These are phyloP conservation scores for Metrosideros polymorpha DNA, from an alignment of 441 rosid species.

Conservation along the genomic window DNA sequence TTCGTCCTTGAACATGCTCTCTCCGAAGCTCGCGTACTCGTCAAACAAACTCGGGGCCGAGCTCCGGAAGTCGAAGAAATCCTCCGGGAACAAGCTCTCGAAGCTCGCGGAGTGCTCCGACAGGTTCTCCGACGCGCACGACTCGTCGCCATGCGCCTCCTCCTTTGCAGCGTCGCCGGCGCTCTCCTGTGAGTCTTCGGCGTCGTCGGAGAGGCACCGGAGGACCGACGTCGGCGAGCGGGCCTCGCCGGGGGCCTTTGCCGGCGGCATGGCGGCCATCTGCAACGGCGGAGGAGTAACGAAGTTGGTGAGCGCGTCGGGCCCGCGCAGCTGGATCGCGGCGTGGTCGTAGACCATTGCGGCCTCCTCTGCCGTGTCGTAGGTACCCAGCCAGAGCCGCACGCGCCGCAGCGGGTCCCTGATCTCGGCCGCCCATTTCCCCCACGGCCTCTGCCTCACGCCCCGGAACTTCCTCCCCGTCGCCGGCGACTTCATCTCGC, in stretches of 20 bases:
- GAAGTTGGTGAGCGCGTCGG: not conserved
- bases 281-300: not conserved
- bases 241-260: not conserved
- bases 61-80: not conserved
- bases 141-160: not conserved
- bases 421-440: not conserved
- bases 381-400: not conserved
- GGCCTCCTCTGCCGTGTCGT: not conserved
- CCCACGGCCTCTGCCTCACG: not conserved
- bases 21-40: not conserved
- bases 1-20: not conserved
- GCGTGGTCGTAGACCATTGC: not conserved
- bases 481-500: not conserved
- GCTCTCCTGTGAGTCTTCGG: not conserved
- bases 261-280: not conserved
- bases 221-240: not conserved
- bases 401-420: not conserved
- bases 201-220: not conserved
- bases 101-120: not conserved
- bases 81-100: not conserved
- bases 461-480: not conserved
- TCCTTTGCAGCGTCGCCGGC: not conserved
- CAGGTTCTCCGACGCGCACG: not conserved
- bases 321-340: not conserved
- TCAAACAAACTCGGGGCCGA: not conserved